phyloP scores from a whole-genome alignment of 164 flowering plant genomes.

The Saururus chinensis region DNA sequence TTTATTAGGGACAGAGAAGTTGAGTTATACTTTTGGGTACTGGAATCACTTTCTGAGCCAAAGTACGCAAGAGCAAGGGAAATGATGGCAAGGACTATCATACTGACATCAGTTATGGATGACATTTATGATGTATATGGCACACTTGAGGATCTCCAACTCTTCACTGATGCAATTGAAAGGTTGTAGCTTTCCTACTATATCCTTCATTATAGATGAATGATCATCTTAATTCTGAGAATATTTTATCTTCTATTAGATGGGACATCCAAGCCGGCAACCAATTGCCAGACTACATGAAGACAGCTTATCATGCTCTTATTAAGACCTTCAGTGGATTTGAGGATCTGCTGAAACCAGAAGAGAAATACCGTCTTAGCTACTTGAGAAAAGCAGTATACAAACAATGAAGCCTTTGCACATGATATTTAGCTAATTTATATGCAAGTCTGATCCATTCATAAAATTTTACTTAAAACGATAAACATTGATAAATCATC shows the following conservation, averaged over 20 bases:
- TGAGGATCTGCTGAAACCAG: too few species aligned
- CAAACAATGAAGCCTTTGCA: too few species aligned
- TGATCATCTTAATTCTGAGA: too few species aligned
- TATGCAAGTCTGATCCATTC: not conserved
- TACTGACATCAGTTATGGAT: not conserved
- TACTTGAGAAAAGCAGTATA: not conserved
- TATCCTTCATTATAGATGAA: too few species aligned
- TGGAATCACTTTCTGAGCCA: not conserved
- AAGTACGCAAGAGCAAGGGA: conserved; percentile 1
- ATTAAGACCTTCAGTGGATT: too few species aligned
- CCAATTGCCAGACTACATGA: too few species aligned
- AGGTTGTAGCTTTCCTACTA: not conserved
- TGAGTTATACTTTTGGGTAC: conserved; percentile 4
- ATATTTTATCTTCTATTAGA: too few species aligned
- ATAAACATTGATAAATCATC: too few species aligned
- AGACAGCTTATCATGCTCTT: too few species aligned
- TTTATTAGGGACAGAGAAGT: conserved; percentile 2
- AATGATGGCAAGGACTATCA: not conserved
- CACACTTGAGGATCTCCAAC: conserved; percentile 1
- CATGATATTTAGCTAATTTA: too few species aligned
- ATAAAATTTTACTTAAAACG: not conserved
- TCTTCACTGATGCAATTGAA: not conserved
- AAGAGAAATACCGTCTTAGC: not conserved
- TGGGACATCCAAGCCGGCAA: too few species aligned
- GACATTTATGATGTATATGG: conserved; percentile 5